These are phyloP conservation scores for Calonectria ilicicola DNA, from an alignment of 2,329 filamentous ascomycete genomes.

Conservation along the genomic window DNA sequence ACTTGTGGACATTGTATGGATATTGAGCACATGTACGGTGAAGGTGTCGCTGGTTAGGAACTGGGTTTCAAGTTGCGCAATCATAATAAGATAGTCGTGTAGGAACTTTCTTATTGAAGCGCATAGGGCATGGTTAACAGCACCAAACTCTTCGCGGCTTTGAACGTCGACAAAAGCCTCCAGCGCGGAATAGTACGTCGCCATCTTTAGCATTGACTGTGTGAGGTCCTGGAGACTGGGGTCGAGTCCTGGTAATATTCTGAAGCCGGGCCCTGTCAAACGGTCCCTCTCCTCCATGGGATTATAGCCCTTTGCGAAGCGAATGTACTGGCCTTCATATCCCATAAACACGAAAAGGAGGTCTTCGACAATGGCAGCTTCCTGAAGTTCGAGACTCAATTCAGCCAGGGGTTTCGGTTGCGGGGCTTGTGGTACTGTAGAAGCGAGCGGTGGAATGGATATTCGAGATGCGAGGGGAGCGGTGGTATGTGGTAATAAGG, in stretches of 20 bases:
- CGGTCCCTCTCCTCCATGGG: conserved; percentile 88
- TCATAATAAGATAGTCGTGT: conserved; percentile 92
- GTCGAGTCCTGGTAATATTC: conserved; percentile 85
- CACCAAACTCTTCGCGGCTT: conserved; percentile 91
- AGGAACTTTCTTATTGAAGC: conserved; percentile 92
- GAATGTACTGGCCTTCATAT: conserved; percentile 97
- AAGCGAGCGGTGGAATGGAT: conserved; percentile 78
- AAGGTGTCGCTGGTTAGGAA: conserved; percentile 90
- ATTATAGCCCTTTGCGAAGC: conserved; percentile 85
- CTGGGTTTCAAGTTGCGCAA: conserved; percentile 94
- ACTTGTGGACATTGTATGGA: conserved; percentile 89
- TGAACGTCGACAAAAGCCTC: conserved; percentile 96
- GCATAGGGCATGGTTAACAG: conserved; percentile 95
- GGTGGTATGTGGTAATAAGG: conserved; percentile 74
- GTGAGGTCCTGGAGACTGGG: conserved; percentile 91
- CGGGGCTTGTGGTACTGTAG: conserved; percentile 79
- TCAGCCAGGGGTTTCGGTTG: conserved; percentile 76
- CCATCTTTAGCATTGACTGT: conserved; percentile 90
- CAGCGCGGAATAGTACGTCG: conserved; percentile 90
- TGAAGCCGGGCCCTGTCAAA: conserved; percentile 84
- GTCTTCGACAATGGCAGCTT: conserved; percentile 89
- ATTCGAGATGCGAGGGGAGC: conserved; percentile 78
- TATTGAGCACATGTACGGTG: conserved; percentile 91
- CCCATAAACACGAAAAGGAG: conserved; percentile 97
- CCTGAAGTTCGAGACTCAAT: conserved; percentile 83